phyloP scores from a whole-genome alignment of 1,284 basidiomycete species.

The Sporisorium iseilematis-ciliati region DNA sequence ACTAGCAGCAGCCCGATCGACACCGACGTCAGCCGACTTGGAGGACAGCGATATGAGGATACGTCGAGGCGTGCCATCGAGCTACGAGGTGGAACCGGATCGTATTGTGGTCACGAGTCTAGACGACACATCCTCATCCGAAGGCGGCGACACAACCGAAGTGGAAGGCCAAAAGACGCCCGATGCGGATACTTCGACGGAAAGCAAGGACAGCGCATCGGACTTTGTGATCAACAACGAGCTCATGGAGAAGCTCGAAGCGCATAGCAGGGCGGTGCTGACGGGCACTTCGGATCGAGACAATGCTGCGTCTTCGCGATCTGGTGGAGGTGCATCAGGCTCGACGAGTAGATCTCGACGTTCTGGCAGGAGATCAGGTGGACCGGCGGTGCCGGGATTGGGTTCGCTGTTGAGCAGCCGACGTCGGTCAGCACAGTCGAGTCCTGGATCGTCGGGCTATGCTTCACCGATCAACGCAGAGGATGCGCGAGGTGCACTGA shows the following conservation, averaged over 20 bases:
- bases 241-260: slow-evolving; percentile 59
- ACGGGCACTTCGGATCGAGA: slow-evolving; percentile 51
- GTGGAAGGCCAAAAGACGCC: slow-evolving; percentile 23
- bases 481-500: slow-evolving; percentile 39
- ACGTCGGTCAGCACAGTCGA: slow-evolving; percentile 40
- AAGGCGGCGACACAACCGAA: slow-evolving; percentile 22
- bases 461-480: slow-evolving; percentile 47
- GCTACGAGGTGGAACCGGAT: slow-evolving; percentile 51
- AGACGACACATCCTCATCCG: slow-evolving; percentile 45
- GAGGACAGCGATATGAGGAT: slow-evolving; percentile 42
- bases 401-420: slow-evolving; percentile 35
- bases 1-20: not conserved
- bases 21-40: slow-evolving; percentile 16
- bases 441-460: slow-evolving; percentile 43
- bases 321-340: slow-evolving; percentile 7
- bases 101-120: slow-evolving; percentile 50
- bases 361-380: slow-evolving; percentile 33
- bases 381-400: slow-evolving; percentile 11
- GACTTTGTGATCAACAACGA: slow-evolving; percentile 57
- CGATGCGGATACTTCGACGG: slow-evolving; percentile 34
- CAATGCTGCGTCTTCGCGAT: slow-evolving; percentile 35
- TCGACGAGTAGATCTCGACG: slow-evolving; percentile 25
- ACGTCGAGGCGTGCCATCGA: slow-evolving; percentile 28
- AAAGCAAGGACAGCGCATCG: slow-evolving; percentile 19
- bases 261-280: slow-evolving; percentile 44